Conservation (phyloP, 352 stramenopile genomes). For the Pythium periplocum region DNA sequence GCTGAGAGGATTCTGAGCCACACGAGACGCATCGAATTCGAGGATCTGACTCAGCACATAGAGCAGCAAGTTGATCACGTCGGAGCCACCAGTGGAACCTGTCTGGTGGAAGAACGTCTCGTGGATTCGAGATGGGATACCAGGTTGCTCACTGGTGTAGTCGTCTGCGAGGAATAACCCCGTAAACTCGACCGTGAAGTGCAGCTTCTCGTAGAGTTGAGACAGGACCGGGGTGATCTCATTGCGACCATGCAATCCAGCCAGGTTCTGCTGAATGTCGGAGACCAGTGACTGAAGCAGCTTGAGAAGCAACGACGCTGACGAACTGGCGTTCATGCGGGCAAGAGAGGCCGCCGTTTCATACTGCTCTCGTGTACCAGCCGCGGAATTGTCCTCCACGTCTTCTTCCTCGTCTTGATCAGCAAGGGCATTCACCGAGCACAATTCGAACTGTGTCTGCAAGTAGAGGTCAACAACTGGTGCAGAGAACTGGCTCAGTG, state of each 20-base stretch:
- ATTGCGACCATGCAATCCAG: slow-evolving; percentile 36
- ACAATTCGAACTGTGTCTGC: slow-evolving; percentile 68
- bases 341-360: slow-evolving; percentile 66
- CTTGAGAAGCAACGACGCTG: slow-evolving; percentile 44
- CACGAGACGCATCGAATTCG: slow-evolving; percentile 56
- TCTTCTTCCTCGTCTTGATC: slow-evolving; percentile 83
- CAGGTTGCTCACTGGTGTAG: slow-evolving; percentile 63
- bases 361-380: slow-evolving; percentile 55
- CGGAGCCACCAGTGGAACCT: neutral
- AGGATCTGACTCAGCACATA: slow-evolving; percentile 67
- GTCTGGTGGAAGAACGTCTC: slow-evolving; percentile 21
- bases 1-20: slow-evolving; percentile 52
- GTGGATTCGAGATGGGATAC: slow-evolving; percentile 58
- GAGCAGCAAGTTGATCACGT: slow-evolving; percentile 56
- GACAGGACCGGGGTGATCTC: slow-evolving; percentile 51
- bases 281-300: slow-evolving; percentile 57
- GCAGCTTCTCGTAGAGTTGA: slow-evolving; percentile 72
- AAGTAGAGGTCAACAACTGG: slow-evolving; percentile 74
- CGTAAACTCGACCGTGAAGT: slow-evolving; percentile 75
- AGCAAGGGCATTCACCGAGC: slow-evolving; percentile 49
- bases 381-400: slow-evolving; percentile 73
- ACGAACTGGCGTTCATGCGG: slow-evolving; percentile 52
- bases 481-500: slow-evolving; percentile 52
- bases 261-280: slow-evolving; percentile 36
- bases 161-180: slow-evolving; percentile 78